Base-by-base conservation (phyloP, 1,284 basidiomycete species). In the Phenoliferia sp. region DNA sequence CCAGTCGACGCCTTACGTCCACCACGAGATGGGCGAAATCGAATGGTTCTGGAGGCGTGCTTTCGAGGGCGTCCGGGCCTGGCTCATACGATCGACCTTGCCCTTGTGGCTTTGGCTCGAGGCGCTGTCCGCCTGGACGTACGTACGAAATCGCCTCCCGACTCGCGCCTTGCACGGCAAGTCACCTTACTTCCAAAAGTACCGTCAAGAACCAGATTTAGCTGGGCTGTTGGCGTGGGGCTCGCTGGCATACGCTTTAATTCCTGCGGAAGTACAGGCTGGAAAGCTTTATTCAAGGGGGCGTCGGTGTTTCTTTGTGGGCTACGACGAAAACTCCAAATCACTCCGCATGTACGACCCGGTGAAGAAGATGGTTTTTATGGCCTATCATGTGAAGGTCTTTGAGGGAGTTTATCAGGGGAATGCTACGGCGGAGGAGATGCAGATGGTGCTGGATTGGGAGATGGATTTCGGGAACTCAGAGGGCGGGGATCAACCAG, bases 341-440 rank as follows among this genome's bases (percentile, higher is more conserved):
- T 12, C 56, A 12, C 33, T 12, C 16, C 56, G 56, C 56, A 34
- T 57, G n/a, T 58, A 58, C 56, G 56, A 58, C 56, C 56, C 56
- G 12, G 26, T 22, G 12, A 15, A 34, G 22, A 31, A 34, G 31
- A 58, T 33, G 29, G 31, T 58, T 22, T 58, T 58, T 32, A 22
- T 7, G 12, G 15, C 56, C 32, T 58, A 32, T 22, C 56, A 33
- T 22, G 19, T 17, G 32, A 58, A 32, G 31, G n/a, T 58, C 56
- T 58, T 58, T 34, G 56, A 58, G 28, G 48, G 48, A 7, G 48
- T 52, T 26, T 52, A 52, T 26, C 6, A 7, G 7, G 7, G 48
- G 5, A 7, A 19, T 19, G 48, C 48, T 19, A 19, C 5, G 5
- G 22, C 48, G 9, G 48, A 6, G 7, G 48, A 52, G 48, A 19